Percentiles rank a stretch among this genome's conserved stretches.
Conservation (phyloP, 352 stramenopile genomes). For the Globisporangium parvum region DNA sequence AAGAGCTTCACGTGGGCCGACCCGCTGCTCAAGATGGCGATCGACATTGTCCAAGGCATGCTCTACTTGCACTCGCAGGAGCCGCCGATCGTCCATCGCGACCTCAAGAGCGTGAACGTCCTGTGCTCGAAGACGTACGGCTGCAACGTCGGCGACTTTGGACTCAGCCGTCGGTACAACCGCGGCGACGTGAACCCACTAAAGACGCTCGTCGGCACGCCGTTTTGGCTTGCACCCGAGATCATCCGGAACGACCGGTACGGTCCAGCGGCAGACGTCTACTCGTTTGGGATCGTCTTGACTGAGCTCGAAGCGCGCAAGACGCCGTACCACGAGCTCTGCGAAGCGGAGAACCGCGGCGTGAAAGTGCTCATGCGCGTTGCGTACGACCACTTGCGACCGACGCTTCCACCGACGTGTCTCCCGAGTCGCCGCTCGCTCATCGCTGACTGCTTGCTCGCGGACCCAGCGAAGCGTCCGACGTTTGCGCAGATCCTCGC, state of each 20-base stretch:
- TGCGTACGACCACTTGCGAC: constrained; percentile 61
- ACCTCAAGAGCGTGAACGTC: constrained; percentile 88
- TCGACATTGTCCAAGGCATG: constrained; percentile 83
- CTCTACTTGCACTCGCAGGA: constrained; percentile 86
- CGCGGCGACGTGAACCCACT: constrained; percentile 71
- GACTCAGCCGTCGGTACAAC: constrained; percentile 75
- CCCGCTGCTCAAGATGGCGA: constrained; percentile 82
- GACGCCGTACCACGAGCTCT: constrained; percentile 75
- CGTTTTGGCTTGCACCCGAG: constrained; percentile 85
- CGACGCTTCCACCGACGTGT: constrained; percentile 59
- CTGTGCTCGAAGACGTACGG: constrained; percentile 84
- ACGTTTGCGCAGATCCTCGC: constrained; percentile 71
- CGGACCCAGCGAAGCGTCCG: constrained; percentile 46
- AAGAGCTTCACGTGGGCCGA: constrained; percentile 82
- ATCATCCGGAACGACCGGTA: constrained; percentile 87
- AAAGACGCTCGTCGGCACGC: constrained; percentile 79
- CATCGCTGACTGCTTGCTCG: constrained; percentile 69
- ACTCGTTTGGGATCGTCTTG: constrained; percentile 86
- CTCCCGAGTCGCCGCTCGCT: constrained; percentile 50
- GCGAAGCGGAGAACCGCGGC: neutral
- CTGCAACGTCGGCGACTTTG: constrained; percentile 87
- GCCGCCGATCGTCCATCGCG: constrained; percentile 74
- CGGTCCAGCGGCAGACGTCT: constrained; percentile 74
- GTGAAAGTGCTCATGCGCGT: constrained; percentile 81
- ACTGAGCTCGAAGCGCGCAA: constrained; percentile 80